Evolutionary conservation across 148 eudicot species (phyloP).

Genomic region (Polygonum maritimum): DNA sequence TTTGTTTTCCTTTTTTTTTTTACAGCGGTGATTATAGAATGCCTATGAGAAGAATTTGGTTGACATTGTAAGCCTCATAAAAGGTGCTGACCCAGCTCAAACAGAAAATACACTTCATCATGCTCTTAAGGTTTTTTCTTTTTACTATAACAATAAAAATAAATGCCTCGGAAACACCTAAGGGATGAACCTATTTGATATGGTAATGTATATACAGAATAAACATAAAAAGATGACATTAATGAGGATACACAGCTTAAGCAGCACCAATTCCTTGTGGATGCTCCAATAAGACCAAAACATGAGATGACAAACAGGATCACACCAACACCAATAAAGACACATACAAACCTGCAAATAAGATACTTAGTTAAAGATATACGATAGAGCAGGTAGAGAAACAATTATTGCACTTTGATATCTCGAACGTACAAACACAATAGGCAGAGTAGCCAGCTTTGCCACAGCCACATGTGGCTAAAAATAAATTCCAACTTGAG

Average conservation of each 20-base stretch:
- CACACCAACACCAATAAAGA: conserved; percentile 64
- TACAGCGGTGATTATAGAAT: neutral
- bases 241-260: conserved; percentile 76
- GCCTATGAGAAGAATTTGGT: neutral
- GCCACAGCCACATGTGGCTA: neutral
- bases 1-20: neutral
- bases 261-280: conserved; percentile 79
- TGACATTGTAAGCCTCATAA: neutral
- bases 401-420: neutral
- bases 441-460: neutral
- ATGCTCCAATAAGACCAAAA: conserved; percentile 84
- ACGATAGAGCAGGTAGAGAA: neutral
- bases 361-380: conserved; percentile 1
- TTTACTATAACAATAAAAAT: neutral
- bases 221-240: neutral
- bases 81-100: neutral
- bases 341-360: conserved; percentile 73
- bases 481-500: neutral
- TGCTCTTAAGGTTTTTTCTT: neutral
- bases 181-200: neutral
- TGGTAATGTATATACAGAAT: neutral
- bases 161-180: neutral
- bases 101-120: neutral
- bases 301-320: conserved; percentile 70
- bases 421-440: neutral